phyloP scores from a whole-genome alignment of 306 rosid genomes.

The Castanea sativa region DNA sequence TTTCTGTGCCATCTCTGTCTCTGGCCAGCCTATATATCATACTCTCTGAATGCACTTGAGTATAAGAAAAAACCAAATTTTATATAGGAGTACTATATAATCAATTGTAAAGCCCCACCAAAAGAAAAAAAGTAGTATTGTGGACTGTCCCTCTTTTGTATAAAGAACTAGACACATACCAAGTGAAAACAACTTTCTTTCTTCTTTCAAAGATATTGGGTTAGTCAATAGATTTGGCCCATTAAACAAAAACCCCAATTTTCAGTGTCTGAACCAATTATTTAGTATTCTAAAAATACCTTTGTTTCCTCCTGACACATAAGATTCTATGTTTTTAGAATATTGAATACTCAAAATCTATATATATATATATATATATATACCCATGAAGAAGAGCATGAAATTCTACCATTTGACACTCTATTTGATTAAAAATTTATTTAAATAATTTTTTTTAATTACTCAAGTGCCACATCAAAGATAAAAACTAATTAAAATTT shows the following conservation, averaged over 20 bases:
- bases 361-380: no score
- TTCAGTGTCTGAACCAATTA: conserved; percentile 24
- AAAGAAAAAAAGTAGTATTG: conserved; percentile 22
- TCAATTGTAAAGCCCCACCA: conserved; percentile 50
- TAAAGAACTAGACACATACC: conserved; percentile 32
- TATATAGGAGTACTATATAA: conserved; percentile 23
- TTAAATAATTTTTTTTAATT: no score
- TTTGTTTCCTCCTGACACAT: no score
- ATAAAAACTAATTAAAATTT: no score
- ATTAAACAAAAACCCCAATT: conserved; percentile 29
- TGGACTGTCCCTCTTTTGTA: conserved; percentile 43
- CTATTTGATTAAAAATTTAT: no score
- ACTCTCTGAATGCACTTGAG: background rate
- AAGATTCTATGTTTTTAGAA: no score
- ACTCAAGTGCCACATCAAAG: no score
- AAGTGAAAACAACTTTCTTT: conserved; percentile 30
- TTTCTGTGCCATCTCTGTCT: background rate
- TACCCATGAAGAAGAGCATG: no score
- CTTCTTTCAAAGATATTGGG: conserved; percentile 34
- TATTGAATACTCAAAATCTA: no score
- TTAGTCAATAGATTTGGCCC: conserved; percentile 42
- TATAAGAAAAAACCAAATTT: conserved; percentile 4
- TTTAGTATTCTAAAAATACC: no score
- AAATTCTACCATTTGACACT: no score
- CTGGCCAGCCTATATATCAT: conserved; percentile 12